Conservation (phyloP, 2,329 filamentous ascomycete species). For the Aureobasidium zeae region DNA sequence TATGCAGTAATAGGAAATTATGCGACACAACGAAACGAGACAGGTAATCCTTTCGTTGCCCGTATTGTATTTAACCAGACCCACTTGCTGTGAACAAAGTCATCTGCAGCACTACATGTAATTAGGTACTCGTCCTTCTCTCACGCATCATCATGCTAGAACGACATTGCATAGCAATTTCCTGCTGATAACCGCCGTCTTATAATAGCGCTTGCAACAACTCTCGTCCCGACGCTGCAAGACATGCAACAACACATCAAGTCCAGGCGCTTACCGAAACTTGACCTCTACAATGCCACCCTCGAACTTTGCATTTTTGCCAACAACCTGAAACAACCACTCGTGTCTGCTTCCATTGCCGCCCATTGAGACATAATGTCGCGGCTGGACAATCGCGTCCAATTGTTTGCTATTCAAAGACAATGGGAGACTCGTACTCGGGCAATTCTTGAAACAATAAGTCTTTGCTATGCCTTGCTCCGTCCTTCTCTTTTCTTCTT, state of each 20-base stretch:
- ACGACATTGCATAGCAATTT: no score
- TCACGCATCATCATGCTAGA: no score
- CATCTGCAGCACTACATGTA: no score
- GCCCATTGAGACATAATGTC: not conserved
- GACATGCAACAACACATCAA: constrained; percentile 8
- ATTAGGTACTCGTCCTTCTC: no score
- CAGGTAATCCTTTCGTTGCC: no score
- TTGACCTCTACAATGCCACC: not conserved
- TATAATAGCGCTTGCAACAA: constrained; percentile 1
- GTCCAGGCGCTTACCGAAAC: constrained; percentile 8
- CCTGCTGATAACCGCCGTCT: not conserved
- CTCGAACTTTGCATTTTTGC: not conserved
- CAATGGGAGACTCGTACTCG: constrained; percentile 12
- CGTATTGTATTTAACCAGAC: no score
- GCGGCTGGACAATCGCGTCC: not conserved
- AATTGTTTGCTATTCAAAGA: not conserved
- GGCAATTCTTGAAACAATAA: constrained; percentile 12
- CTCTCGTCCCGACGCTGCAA: not conserved
- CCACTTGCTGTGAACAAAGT: no score
- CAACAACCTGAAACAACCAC: constrained; percentile 2
- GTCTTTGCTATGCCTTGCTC: not conserved
- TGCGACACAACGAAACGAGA: no score
- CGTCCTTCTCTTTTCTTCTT: no score
- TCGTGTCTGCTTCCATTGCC: not conserved
- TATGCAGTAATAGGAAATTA: no score